Evolutionary conservation across 106 monocot species (phyloP).

Genomic region (Xerophyta viscosa): DNA sequence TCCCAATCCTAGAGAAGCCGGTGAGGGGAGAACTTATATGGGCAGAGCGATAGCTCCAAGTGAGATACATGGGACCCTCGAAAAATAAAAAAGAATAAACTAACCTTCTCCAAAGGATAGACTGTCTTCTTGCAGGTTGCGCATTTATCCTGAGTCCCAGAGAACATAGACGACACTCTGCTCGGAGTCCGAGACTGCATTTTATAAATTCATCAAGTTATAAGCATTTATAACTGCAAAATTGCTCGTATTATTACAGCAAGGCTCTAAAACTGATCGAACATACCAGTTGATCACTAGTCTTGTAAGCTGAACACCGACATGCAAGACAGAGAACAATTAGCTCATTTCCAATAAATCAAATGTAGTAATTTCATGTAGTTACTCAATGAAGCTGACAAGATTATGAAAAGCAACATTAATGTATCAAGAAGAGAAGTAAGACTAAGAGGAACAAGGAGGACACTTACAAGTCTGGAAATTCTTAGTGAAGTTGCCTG

Average conservation of each 20-base stretch:
- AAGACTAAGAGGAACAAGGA: neutral
- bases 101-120: slow-evolving; percentile 65
- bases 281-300: slow-evolving; percentile 7
- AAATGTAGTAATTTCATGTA: too few relatives aligned
- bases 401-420: neutral
- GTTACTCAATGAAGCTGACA: neutral
- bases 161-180: slow-evolving; percentile 49
- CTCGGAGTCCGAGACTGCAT: slow-evolving; percentile 43
- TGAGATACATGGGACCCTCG: too few relatives aligned
- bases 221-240: neutral
- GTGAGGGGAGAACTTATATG: too few relatives aligned
- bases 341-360: too few relatives aligned
- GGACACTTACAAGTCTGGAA: slow-evolving; percentile 43
- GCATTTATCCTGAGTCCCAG: slow-evolving; percentile 73
- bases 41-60: too few relatives aligned
- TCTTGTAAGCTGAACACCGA: neutral
- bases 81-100: neutral
- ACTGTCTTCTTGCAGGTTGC: slow-evolving; percentile 64
- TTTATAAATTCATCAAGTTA: neutral
- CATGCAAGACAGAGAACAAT: too few relatives aligned
- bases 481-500: slow-evolving; percentile 59
- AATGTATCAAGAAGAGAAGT: neutral
- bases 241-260: neutral
- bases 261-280: neutral
- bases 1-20: too few relatives aligned